Evolutionary conservation across 306 rosid species (phyloP).

Genomic region (Cucurbita maxima): DNA sequence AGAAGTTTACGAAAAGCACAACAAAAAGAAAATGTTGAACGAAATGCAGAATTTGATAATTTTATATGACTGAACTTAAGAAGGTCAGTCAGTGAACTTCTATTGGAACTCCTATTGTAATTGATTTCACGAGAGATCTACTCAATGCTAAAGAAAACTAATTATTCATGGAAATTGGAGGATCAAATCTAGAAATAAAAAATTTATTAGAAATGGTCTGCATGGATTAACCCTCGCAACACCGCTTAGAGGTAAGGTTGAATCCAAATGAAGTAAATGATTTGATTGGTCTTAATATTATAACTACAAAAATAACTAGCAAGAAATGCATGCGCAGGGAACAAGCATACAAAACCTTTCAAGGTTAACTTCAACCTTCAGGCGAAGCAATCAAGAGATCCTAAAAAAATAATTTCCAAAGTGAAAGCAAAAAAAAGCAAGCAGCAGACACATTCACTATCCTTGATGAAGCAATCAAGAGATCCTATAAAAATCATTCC

Average conservation of each 20-base stretch:
- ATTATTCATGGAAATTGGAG: slow-evolving; percentile 1
- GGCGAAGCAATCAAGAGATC: background rate
- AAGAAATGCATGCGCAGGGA: background rate
- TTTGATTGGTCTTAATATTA: background rate
- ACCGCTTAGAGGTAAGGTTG: too few species aligned
- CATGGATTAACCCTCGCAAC: background rate
- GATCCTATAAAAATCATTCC: background rate
- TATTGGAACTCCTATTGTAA: background rate
- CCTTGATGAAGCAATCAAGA: background rate
- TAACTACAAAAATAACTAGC: background rate
- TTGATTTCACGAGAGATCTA: slow-evolving; percentile 1
- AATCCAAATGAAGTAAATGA: background rate
- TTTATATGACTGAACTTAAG: slow-evolving; percentile 2
- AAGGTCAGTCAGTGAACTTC: slow-evolving; percentile 4
- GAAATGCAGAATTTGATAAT: background rate
- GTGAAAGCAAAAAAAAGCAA: background rate
- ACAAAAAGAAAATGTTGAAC: background rate
- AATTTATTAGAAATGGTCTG: background rate
- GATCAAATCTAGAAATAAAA: background rate
- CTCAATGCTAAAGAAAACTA: background rate
- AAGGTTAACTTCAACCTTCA: background rate
- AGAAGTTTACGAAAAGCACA: background rate
- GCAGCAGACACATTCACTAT: background rate
- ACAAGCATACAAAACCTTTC: background rate
- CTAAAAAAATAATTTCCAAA: background rate